Percentiles rank a stretch among this genome's conserved stretches.
Conservation (phyloP, 2,329 filamentous ascomycete genomes). For the Claviceps spartinae region DNA sequence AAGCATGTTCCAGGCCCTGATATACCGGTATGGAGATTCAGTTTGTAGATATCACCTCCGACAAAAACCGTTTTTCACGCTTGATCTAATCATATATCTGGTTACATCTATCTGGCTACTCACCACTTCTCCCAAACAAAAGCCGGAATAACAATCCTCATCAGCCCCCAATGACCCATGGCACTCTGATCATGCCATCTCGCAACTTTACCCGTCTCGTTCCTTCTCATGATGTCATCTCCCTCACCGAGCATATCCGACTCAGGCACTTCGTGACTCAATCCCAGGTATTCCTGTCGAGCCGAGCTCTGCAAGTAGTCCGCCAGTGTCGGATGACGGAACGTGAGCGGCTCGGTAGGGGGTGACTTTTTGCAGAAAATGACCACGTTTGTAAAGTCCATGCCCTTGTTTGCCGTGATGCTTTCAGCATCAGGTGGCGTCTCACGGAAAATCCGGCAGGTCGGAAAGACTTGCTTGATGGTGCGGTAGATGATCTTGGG, state of each 20-base stretch:
- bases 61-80: too few species aligned
- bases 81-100: neutral
- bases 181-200: slow-evolving; percentile 66
- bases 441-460: slow-evolving; percentile 85
- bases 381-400: slow-evolving; percentile 90
- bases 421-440: slow-evolving; percentile 36
- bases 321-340: slow-evolving; percentile 47
- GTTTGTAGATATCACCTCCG: too few species aligned
- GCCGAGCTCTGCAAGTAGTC: slow-evolving; percentile 65
- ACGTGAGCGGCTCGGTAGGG: slow-evolving; percentile 33
- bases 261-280: slow-evolving; percentile 54
- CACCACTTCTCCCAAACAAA: slow-evolving; percentile 81
- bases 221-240: slow-evolving; percentile 42
- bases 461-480: slow-evolving; percentile 69
- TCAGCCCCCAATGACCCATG: slow-evolving; percentile 78
- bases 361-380: slow-evolving; percentile 71
- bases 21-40: too few species aligned
- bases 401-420: slow-evolving; percentile 31
- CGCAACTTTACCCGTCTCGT: slow-evolving; percentile 52
- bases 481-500: slow-evolving; percentile 71
- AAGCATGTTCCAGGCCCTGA: too few species aligned
- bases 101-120: neutral
- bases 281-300: slow-evolving; percentile 55
- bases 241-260: slow-evolving; percentile 30
- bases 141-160: slow-evolving; percentile 69